These are phyloP conservation scores for Lyophyllum shimeji DNA, from an alignment of 768 basidiomycete species.

Conservation along the genomic window DNA sequence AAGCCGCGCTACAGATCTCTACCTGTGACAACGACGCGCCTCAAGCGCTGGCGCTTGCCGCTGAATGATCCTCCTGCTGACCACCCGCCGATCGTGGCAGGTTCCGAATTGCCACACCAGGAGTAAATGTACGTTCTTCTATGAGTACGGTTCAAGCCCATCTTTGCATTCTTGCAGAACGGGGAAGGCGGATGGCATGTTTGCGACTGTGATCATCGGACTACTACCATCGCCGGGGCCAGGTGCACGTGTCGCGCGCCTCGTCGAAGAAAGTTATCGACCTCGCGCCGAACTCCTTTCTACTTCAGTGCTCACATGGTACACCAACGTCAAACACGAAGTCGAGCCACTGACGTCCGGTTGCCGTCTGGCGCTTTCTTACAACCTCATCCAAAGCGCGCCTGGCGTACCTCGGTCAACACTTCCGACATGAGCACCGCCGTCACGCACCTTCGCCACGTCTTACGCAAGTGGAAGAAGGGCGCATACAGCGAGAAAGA, in stretches of 20 bases:
- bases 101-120: constrained; percentile 26
- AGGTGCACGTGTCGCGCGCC: constrained; percentile 42
- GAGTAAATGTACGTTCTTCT: constrained; percentile 32
- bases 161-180: constrained; percentile 29
- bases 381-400: constrained; percentile 46
- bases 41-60: background rate
- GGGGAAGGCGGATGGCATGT: constrained; percentile 47
- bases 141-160: background rate
- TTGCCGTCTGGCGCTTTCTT: constrained; percentile 49
- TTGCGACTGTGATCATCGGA: constrained; percentile 49
- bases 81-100: background rate
- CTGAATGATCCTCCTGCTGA: background rate
- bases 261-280: constrained; percentile 33
- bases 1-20: background rate
- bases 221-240: constrained; percentile 48
- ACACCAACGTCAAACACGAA: constrained; percentile 52
- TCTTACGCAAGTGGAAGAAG: constrained; percentile 38
- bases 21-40: background rate
- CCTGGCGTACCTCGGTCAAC: constrained; percentile 25
- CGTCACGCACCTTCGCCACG: constrained; percentile 23
- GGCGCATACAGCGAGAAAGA: constrained; percentile 17
- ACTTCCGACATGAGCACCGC: constrained; percentile 24
- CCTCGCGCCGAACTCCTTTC: constrained; percentile 27
- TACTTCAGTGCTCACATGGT: constrained; percentile 47
- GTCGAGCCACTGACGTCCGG: constrained; percentile 48